Evolutionary conservation across 371 early-diverging fungal species (phyloP), one percentile per base, ranked within the genome.

Genomic region (Mortierella sp.): DNA sequence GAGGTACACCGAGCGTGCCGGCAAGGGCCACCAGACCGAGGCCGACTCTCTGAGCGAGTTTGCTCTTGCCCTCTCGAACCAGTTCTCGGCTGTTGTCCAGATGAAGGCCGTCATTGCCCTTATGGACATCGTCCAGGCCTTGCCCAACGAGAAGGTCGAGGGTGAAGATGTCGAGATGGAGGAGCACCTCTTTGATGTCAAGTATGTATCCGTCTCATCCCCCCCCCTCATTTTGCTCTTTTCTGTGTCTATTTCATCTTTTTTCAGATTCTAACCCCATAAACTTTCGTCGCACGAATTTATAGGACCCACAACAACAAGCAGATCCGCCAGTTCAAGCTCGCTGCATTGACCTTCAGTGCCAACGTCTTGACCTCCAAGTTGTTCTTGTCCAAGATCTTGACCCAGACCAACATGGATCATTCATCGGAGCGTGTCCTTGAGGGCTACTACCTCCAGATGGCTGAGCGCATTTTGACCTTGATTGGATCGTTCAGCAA

Each of bases 321-420:
- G 82, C 94, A 95, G 78, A 89, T 96, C 48, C 93, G 95, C 44
- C 94, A 96, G 55, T 95, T 95, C 90, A 94, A 96, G 79, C 91
- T 95, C 60, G 91, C 94, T 8, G 93, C 92, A 12, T 84, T 96
- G 49, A 92, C 94, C 70, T 96, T 94, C 88, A 91, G 91, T 73
- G 90, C 92, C 49, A 90, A 91, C 74, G 88, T 96, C 6, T 89
- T 96, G 75, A 89, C 88, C 2, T 92, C 93, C 83, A 91, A 91
- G 78, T 88, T 91, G 43, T 95, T 96, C 90, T 82, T 91, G 77
- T 83, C 88, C 76, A 93, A 93, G 89, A 87, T 94, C 27, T 81
- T 90, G 75, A 81, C 89, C 1, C 83, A 79, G 71, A 76, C 88
- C 74, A 88, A 89, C 75, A 75, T 80, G 63, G 85, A 89, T 60